Base-by-base conservation (phyloP, 768 basidiomycete species). In the Tricholoma terreum region DNA sequence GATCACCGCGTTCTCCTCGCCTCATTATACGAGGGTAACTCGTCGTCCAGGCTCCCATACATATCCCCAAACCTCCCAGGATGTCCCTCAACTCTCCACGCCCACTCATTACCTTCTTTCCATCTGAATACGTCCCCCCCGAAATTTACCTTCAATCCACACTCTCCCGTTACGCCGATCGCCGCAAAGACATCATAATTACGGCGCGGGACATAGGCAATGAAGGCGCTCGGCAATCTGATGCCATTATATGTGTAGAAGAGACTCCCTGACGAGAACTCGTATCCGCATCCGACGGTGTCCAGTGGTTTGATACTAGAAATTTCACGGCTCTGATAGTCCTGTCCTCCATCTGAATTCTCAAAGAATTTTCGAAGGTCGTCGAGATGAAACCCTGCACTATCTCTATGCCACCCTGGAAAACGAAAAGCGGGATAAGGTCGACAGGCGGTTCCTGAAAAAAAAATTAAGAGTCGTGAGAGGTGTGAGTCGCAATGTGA, bases 291-390 rank as follows among this genome's bases (percentile, higher is more conserved):
- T 2, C 87, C 86, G 27, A 88, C 63, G 7, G 73, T 80, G 67
- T 86, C 83, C 1, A 81, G 83, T 7, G 75, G 62, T 1, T 52
- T 63, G 50, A 82, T 71, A 52, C 60, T 69, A 22, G 59, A 64
- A 22, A 73, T 67, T 42, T 35, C 58, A 15, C 7, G 22, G 12
- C 68, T 65, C 38, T 68, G 70, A 67, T 82, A 88, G 62, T 85
- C 82, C 1, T 83, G 79, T 10, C 86, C 87, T 15, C 86, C 87
- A 46, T 82, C 75, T 1, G 84, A 71, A 63, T 86, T 84, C 62
- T 87, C 86, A 57, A 84, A 88, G 75, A 88, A 89, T 68, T 87
- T 89, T 65, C 84, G 79, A 65, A 85, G 73, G 69, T 89, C 87
- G 65, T 89, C 87, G 33, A 89, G 77, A 61, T 89, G 87, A 24